Evolutionary conservation across 129 eudicot species (phyloP), one percentile per base, ranked within the genome.

Genomic region (Artemisia argyi): DNA sequence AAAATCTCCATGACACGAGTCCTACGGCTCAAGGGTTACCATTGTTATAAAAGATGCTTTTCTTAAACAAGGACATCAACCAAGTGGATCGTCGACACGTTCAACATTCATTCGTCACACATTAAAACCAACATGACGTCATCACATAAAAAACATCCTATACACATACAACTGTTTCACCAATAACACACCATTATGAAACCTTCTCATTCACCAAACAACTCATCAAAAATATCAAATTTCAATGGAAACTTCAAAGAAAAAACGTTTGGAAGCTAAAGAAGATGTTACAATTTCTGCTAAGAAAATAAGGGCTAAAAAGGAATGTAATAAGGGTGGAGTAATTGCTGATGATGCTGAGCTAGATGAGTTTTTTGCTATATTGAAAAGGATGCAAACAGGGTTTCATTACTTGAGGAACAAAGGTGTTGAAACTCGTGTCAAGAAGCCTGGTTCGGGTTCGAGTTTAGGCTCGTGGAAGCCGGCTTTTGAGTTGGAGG

Each of bases 401-500:
- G 75, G 80, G 3, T 28, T 48, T 48, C 24, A 68, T 59, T 42
- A 35, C 6, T 49, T 59, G 14, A 53, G 7, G 28, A 63, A 30
- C 17, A 76, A 59, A 49, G 47, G 55, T 17, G 55, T 26, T 13
- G 79, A 50, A 3, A 15, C 26, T 56, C 24, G 66, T 66, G 42
- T 7, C 35, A 69, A 44, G 7, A 67, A 76, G 68, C 11, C 35
- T 12, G 63, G 11, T 39, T 39, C 62, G 8, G 55, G 49, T 22
- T 10, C 13, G 20, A 56, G 15, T 14, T 22, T 28, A 1, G 65
- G 79, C 4, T 65, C 35, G 66, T 17, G 72, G 60, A 47, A 57
- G 12, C 60, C 67, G 68, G 73, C 24, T 47, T 76, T 76, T 60
- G 80, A 59, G 64, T 6, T 75, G 73, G 79, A 75, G 39, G 79